These are phyloP conservation scores for fission yeast (Schizosaccharomyces pombe) DNA, from an alignment of 805 yeast species.

Conservation along the genomic window DNA sequence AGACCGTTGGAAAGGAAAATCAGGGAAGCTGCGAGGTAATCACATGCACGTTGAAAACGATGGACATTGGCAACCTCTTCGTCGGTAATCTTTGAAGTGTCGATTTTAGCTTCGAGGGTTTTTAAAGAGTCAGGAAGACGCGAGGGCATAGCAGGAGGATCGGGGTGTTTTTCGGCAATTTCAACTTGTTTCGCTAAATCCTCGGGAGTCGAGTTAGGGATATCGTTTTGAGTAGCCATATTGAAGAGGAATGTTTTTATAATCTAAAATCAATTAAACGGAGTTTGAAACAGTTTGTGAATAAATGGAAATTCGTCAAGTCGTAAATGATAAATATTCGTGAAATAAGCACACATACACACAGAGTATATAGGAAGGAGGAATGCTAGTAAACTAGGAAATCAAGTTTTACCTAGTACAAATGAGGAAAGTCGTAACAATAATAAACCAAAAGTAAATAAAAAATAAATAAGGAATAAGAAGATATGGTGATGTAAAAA, in stretches of 20 bases:
- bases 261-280: background rate
- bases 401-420: no score
- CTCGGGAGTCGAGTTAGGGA: background rate
- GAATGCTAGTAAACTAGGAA: no score
- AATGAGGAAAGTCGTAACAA: no score
- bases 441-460: no score
- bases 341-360: no score
- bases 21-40: slow-evolving; percentile 10
- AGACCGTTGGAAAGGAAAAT: slow-evolving; percentile 9
- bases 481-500: no score
- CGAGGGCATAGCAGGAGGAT: background rate
- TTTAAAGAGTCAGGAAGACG: background rate
- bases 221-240: background rate
- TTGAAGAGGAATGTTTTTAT: background rate
- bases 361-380: no score
- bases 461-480: no score
- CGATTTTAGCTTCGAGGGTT: background rate
- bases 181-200: background rate
- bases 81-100: background rate
- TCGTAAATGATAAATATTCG: no score
- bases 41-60: slow-evolving; percentile 9
- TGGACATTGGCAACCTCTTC: slow-evolving; percentile 3
- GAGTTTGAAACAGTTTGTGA: background rate
- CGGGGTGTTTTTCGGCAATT: background rate
- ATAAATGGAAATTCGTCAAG: no score